Percentiles rank a stretch among this genome's conserved stretches.
Conservation (phyloP, 1,139 yeast genomes). For the Sugiyamaella sp. region DNA sequence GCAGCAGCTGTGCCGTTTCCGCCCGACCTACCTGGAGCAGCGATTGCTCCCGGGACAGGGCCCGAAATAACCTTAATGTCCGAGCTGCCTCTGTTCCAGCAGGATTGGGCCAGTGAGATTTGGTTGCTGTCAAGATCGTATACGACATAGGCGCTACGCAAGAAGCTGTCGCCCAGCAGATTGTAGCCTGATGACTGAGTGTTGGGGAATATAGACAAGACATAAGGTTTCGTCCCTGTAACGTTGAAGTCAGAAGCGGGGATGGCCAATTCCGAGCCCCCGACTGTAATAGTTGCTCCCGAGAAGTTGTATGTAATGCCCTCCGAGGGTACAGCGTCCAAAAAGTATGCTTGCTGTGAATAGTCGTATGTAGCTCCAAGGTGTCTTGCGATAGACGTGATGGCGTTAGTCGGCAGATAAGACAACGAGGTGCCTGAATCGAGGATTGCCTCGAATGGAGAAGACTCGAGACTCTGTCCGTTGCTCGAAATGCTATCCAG, state of each 20-base stretch:
- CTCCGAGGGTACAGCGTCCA: slow-evolving; percentile 25
- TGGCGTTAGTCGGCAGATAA: slow-evolving; percentile 33
- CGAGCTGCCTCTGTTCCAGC: slow-evolving; percentile 29
- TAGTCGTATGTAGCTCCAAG: slow-evolving; percentile 30
- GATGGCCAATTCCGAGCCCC: slow-evolving; percentile 30
- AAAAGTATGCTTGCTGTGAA: slow-evolving; percentile 25
- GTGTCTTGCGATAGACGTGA: slow-evolving; percentile 29
- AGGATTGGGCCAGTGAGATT: slow-evolving; percentile 67
- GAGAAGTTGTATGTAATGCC: slow-evolving; percentile 29
- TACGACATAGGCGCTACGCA: slow-evolving; percentile 75
- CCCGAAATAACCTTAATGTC: slow-evolving; percentile 33
- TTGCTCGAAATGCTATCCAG: slow-evolving; percentile 15
- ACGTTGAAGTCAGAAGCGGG: background rate
- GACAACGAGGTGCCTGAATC: slow-evolving; percentile 41
- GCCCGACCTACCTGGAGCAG: slow-evolving; percentile 32
- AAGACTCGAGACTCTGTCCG: background rate
- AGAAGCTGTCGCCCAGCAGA: slow-evolving; percentile 72
- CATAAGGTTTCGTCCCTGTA: slow-evolving; percentile 20
- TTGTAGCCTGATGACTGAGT: slow-evolving; percentile 32
- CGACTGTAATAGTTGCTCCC: slow-evolving; percentile 37
- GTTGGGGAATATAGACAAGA: slow-evolving; percentile 30
- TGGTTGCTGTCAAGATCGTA: slow-evolving; percentile 67
- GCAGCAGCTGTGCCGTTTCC: too few relatives aligned
- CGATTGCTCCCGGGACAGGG: slow-evolving; percentile 14
- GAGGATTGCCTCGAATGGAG: slow-evolving; percentile 32